Percentiles rank a stretch among this genome's conserved stretches.
Evolutionary conservation across 2,329 filamentous ascomycete species (phyloP).

Genomic region (Hypoxylon sp.): DNA sequence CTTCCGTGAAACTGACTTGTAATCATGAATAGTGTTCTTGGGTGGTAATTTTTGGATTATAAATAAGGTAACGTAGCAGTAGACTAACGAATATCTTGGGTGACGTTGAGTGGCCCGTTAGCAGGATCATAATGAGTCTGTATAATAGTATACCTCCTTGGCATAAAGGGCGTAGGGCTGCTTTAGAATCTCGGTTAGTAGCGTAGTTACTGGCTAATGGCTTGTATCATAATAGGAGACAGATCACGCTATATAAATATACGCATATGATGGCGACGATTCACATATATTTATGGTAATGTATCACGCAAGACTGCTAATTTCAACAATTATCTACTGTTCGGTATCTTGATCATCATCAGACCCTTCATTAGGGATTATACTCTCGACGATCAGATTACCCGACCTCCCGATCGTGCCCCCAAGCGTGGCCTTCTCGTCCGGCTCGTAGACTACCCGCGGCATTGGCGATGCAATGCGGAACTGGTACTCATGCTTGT

Average conservation of each 20-base stretch:
- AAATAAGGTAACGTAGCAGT: background rate
- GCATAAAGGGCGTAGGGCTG: background rate
- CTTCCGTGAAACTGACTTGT: background rate
- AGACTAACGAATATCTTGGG: background rate
- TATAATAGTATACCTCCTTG: background rate
- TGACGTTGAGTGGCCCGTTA: background rate
- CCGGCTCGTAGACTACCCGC: slow-evolving; percentile 81
- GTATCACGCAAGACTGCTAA: slow-evolving; percentile 3
- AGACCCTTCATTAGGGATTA: slow-evolving; percentile 62
- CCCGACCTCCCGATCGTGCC: slow-evolving; percentile 85
- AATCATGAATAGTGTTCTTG: background rate
- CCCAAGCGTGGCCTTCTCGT: slow-evolving; percentile 74
- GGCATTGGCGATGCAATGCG: slow-evolving; percentile 88
- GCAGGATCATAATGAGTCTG: background rate
- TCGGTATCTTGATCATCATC: slow-evolving; percentile 53
- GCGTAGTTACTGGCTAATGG: background rate
- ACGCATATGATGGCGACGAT: background rate
- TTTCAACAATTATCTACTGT: slow-evolving; percentile 46
- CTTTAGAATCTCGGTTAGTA: background rate
- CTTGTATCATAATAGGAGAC: background rate
- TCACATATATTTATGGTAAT: slow-evolving; percentile 5
- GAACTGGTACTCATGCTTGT: slow-evolving; percentile 88
- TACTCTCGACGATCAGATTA: slow-evolving; percentile 89
- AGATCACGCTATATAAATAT: background rate
- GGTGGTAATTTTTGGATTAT: background rate